Evolutionary conservation across 768 basidiomycete genomes (phyloP).

Genomic region (Tricholoma sp.): DNA sequence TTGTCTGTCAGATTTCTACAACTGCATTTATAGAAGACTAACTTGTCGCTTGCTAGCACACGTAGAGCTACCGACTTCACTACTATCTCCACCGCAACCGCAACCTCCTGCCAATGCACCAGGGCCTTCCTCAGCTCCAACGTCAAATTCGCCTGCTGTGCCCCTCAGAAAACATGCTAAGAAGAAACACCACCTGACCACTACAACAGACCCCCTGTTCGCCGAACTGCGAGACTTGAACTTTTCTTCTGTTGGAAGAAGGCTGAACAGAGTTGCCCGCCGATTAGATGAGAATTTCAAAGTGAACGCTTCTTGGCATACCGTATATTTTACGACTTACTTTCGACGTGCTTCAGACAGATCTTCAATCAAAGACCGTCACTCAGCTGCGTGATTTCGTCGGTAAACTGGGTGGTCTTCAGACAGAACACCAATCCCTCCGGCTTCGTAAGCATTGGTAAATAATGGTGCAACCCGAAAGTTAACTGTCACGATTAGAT

Average conservation of each 20-base stretch:
- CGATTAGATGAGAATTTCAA: constrained; percentile 92
- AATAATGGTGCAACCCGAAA: not conserved
- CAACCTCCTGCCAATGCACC: constrained; percentile 33
- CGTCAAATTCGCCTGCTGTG: constrained; percentile 38
- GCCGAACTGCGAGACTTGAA: constrained; percentile 85
- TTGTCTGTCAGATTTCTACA: constrained; percentile 45
- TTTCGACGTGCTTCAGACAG: constrained; percentile 42
- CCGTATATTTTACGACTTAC: not conserved
- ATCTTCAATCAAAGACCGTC: constrained; percentile 85
- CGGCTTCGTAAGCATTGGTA: constrained; percentile 64
- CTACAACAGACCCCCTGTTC: constrained; percentile 73
- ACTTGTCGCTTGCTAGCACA: constrained; percentile 52
- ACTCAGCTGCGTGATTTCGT: constrained; percentile 93
- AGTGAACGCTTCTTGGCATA: constrained; percentile 31
- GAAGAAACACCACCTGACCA: constrained; percentile 84
- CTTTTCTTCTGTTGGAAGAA: constrained; percentile 83
- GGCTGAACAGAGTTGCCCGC: constrained; percentile 74
- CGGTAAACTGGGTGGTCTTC: constrained; percentile 87
- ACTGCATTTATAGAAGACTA: not conserved
- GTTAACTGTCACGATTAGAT: constrained; percentile 42
- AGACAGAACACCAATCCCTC: constrained; percentile 86
- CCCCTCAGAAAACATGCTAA: constrained; percentile 71
- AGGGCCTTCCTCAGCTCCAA: constrained; percentile 31
- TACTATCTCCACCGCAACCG: constrained; percentile 55
- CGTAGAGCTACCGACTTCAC: constrained; percentile 71